Percentiles rank a stretch among this genome's conserved stretches.
phyloP scores from a whole-genome alignment of 2,329 filamentous ascomycete species.

The Fusarium transvaalense region DNA sequence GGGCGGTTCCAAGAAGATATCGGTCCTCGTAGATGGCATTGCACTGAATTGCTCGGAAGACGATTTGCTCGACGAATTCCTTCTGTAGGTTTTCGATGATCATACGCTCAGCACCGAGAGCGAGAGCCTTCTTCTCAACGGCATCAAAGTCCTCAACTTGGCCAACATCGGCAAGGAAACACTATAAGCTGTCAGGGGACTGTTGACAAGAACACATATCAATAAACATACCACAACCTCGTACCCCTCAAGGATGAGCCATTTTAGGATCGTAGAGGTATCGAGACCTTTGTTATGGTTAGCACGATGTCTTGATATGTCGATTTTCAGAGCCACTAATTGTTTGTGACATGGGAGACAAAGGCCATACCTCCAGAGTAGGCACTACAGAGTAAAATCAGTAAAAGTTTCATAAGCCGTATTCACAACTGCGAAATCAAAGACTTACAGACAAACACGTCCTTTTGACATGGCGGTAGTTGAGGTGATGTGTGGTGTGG shows the following conservation, averaged over 20 bases:
- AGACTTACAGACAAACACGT: constrained; percentile 34
- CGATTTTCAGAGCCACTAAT: neutral
- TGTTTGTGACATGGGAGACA: neutral
- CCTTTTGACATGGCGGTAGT: constrained; percentile 29
- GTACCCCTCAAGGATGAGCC: constrained; percentile 53
- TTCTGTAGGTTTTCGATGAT: constrained; percentile 72
- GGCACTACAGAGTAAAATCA: constrained; percentile 18
- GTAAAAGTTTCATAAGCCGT: neutral
- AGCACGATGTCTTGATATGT: neutral
- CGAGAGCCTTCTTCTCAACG: constrained; percentile 74
- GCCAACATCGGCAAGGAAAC: constrained; percentile 71
- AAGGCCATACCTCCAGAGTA: constrained; percentile 30
- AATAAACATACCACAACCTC: constrained; percentile 29
- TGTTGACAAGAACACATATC: neutral
- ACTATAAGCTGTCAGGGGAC: constrained; percentile 33
- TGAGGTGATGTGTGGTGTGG: neutral
- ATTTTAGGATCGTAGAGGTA: constrained; percentile 57
- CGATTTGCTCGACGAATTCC: constrained; percentile 81
- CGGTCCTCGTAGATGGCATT: constrained; percentile 48
- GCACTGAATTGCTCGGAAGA: constrained; percentile 80
- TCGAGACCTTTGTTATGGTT: constrained; percentile 52
- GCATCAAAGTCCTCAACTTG: constrained; percentile 79
- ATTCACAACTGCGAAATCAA: neutral
- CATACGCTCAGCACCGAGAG: constrained; percentile 56
- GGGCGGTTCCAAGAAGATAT: constrained; percentile 64